These are phyloP conservation scores for Quercus mongolica DNA, from an alignment of 306 rosid species.

Conservation along the genomic window DNA sequence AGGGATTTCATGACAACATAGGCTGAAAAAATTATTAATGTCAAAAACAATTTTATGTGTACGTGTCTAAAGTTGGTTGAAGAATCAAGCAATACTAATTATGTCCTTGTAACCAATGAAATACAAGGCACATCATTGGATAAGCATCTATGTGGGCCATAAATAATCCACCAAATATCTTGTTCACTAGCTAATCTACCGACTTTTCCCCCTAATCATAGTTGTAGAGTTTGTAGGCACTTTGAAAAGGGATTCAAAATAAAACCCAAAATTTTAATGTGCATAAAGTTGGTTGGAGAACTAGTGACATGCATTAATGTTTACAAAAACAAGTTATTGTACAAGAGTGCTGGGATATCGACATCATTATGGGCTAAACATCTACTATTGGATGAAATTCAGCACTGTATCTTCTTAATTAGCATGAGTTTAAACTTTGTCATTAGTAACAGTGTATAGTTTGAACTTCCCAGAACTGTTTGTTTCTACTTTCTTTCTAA, in stretches of 20 bases:
- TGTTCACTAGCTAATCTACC: background rate
- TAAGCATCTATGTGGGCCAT: background rate
- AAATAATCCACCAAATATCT: background rate
- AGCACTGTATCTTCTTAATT: no score
- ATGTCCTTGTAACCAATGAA: background rate
- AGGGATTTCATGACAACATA: background rate
- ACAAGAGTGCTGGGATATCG: no score
- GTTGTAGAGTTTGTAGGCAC: background rate
- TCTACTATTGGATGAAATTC: no score
- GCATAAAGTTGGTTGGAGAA: background rate
- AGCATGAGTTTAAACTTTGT: no score
- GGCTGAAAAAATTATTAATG: background rate
- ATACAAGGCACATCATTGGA: background rate
- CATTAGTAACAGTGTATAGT: no score
- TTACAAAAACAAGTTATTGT: no score
- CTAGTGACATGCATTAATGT: no score
- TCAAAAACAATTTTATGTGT: background rate
- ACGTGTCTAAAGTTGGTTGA: background rate
- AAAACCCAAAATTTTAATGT: background rate
- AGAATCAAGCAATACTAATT: background rate
- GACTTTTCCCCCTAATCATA: background rate
- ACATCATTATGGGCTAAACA: no score
- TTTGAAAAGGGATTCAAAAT: background rate
- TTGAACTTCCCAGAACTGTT: no score
- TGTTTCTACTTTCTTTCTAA: no score